phyloP scores from a whole-genome alignment of 768 basidiomycete species.

The Suillus lakei region DNA sequence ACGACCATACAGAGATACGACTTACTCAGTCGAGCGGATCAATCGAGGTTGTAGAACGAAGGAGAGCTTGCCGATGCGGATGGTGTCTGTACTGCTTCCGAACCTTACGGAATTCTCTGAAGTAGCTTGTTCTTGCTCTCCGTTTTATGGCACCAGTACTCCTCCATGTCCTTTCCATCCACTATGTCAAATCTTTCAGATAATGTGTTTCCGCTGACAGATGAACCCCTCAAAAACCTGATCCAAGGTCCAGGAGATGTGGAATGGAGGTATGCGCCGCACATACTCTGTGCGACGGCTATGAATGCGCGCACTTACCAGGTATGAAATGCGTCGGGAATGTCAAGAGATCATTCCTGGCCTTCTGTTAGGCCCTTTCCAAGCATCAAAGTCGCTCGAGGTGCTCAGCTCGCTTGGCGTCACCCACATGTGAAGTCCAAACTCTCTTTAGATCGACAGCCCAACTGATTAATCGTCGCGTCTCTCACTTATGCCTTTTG shows the following conservation, averaged over 20 bases:
- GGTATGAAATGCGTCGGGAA: constrained; percentile 95
- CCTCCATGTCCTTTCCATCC: constrained; percentile 7
- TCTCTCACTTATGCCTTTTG: constrained; percentile 17
- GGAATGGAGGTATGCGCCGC: constrained; percentile 72
- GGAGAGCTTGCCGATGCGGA: neutral
- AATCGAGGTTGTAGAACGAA: neutral
- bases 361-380: constrained; percentile 85
- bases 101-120: constrained; percentile 25
- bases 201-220: constrained; percentile 31
- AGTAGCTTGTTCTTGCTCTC: neutral
- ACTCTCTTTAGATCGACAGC: constrained; percentile 1
- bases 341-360: constrained; percentile 90
- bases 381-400: constrained; percentile 82
- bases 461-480: constrained; percentile 12
- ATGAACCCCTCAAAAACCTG: constrained; percentile 56
- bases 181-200: constrained; percentile 13
- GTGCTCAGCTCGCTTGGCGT: constrained; percentile 67
- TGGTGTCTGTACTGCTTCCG: constrained; percentile 21
- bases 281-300: constrained; percentile 14
- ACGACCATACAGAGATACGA: neutral
- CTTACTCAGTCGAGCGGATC: neutral
- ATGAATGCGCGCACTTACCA: constrained; percentile 29
- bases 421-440: constrained; percentile 72
- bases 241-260: constrained; percentile 83
- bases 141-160: constrained; percentile 3